Conservation (phyloP, 2,329 filamentous ascomycete genomes). For the Nemania abortiva region DNA sequence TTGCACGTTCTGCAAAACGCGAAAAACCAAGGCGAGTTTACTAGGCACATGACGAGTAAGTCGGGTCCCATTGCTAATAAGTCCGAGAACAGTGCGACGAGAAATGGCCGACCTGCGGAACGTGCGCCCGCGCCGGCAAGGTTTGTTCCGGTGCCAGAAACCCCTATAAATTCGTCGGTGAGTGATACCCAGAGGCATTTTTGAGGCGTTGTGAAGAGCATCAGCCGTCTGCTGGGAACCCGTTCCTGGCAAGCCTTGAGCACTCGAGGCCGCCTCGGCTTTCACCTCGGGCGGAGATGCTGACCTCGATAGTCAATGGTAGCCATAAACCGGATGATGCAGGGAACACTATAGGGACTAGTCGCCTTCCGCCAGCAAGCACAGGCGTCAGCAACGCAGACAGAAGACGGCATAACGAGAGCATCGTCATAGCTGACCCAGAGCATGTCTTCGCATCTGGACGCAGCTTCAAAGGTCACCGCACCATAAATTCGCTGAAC, state of each 20-base stretch:
- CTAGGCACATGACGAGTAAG: neutral
- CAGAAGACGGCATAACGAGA: conserved; percentile 15
- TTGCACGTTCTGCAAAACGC: conserved; percentile 49
- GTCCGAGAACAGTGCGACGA: conserved; percentile 47
- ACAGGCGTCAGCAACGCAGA: neutral
- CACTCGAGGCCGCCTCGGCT: neutral
- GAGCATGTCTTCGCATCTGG: conserved; percentile 39
- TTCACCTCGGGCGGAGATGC: conserved; percentile 3
- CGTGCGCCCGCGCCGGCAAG: conserved; percentile 46
- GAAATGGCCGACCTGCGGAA: conserved; percentile 50
- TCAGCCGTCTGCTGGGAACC: neutral
- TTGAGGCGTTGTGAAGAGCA: neutral
- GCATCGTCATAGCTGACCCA: conserved; percentile 38
- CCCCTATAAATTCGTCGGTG: conserved; percentile 45
- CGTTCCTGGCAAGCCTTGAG: neutral
- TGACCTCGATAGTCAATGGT: conserved; percentile 45
- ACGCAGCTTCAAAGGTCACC: conserved; percentile 35
- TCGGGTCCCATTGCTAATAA: conserved; percentile 23
- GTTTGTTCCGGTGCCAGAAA: conserved; percentile 48
- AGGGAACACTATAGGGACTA: neutral
- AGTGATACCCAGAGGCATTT: conserved; percentile 8
- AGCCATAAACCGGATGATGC: conserved; percentile 41
- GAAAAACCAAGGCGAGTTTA: conserved; percentile 48
- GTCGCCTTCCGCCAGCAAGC: conserved; percentile 21
- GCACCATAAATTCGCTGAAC: conserved; percentile 7